Evolutionary conservation across 805 yeast species (phyloP).

Genomic region (Zygoascus flipseniorum): DNA sequence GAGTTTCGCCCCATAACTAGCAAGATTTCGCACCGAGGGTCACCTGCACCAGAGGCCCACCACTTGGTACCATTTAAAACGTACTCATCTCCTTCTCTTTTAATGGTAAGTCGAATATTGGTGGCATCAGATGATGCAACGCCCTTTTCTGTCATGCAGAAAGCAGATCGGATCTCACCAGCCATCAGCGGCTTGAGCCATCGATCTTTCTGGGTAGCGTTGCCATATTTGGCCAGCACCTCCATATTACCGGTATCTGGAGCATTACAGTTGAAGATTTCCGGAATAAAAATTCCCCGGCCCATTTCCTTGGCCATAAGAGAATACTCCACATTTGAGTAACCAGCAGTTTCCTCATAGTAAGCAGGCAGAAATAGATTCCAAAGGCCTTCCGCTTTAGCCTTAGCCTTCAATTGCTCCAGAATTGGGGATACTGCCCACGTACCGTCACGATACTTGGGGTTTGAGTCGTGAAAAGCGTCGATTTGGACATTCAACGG

Average conservation of each 20-base stretch:
- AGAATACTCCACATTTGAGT: conserved; percentile 54
- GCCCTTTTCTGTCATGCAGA: conserved; percentile 57
- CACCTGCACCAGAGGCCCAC: conserved; percentile 68
- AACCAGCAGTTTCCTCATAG: conserved; percentile 48
- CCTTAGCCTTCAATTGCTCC: conserved; percentile 45
- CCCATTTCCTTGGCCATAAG: conserved; percentile 59
- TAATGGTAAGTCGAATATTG: conserved; percentile 44
- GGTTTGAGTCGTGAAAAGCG: conserved; percentile 32
- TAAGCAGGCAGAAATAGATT: conserved; percentile 46
- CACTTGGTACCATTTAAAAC: conserved; percentile 55
- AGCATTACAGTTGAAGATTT: conserved; percentile 50
- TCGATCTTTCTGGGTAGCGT: conserved; percentile 34
- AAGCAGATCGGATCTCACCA: conserved; percentile 52
- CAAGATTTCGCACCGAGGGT: conserved; percentile 49
- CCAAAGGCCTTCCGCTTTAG: conserved; percentile 48
- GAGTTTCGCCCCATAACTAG: conserved; percentile 45
- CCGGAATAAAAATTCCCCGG: conserved; percentile 45
- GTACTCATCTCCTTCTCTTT: conserved; percentile 35
- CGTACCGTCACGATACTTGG: not conserved
- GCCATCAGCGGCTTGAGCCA: conserved; percentile 47
- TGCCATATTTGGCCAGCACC: conserved; percentile 33
- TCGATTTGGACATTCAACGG: conserved; percentile 46
- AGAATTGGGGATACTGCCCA: conserved; percentile 40
- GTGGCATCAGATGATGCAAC: conserved; percentile 55
- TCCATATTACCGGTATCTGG: conserved; percentile 63